Conservation (phyloP, 352 stramenopile species). For the Globisporangium parvum region DNA sequence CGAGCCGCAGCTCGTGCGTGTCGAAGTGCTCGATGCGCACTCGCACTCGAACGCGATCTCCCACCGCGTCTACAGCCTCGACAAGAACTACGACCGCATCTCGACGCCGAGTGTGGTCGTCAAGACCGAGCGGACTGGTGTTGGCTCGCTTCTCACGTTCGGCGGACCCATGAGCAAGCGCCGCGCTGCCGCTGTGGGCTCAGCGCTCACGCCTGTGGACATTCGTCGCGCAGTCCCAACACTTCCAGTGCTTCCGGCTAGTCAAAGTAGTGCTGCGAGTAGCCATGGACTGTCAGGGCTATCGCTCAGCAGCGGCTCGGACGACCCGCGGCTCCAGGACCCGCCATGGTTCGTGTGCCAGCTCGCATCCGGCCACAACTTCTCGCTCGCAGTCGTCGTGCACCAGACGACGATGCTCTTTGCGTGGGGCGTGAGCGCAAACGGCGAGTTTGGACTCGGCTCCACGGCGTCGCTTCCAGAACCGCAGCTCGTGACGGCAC, state of each 20-base stretch:
- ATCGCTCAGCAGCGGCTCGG: not conserved
- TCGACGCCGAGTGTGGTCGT: constrained; percentile 42
- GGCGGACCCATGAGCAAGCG: constrained; percentile 37
- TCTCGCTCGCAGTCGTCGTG: constrained; percentile 46
- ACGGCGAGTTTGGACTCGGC: constrained; percentile 55
- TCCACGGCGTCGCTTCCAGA: constrained; percentile 25
- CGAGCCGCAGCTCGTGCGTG: constrained; percentile 57
- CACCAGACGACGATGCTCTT: constrained; percentile 37
- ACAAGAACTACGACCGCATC: constrained; percentile 55
- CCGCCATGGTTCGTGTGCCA: constrained; percentile 42
- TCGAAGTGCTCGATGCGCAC: constrained; percentile 45
- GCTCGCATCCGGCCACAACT: constrained; percentile 50
- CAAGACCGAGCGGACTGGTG: constrained; percentile 29
- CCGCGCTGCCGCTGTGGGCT: constrained; percentile 28
- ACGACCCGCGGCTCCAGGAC: constrained; percentile 6
- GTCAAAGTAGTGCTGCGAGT: too few species aligned
- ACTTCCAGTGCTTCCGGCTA: not conserved
- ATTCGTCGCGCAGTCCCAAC: constrained; percentile 15
- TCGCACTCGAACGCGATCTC: constrained; percentile 42
- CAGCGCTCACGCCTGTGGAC: constrained; percentile 27
- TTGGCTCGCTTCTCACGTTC: constrained; percentile 38
- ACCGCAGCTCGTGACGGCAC: constrained; percentile 26
- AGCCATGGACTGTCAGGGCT: too few species aligned
- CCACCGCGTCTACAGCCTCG: constrained; percentile 60
- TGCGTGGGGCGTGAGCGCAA: constrained; percentile 48